Base-by-base conservation (phyloP, 2,329 filamentous ascomycete genomes). In the Fusarium cicatricum region DNA sequence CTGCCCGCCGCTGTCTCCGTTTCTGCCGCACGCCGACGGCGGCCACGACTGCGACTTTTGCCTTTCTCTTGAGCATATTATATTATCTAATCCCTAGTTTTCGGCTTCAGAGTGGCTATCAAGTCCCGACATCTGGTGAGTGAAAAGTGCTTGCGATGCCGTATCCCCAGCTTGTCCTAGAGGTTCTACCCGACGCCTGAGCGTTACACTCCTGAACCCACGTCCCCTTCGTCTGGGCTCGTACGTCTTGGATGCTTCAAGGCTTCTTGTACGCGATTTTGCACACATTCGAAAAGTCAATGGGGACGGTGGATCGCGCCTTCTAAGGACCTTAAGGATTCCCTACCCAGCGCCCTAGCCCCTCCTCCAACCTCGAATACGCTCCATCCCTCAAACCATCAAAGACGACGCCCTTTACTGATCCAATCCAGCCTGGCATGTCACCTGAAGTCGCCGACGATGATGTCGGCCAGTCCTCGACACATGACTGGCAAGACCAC, bases 381-480 rank as follows among this genome's bases (percentile, higher is more conserved):
- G 43, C 38, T 43, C 21, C 51, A 54, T 55, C 55, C 39, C 28
- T 48, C 28, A 31, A 52, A 32, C 17, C 47, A 48, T 63, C 38
- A 44, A 41, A 48, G 32, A 26, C 23, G 33, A 57, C 48, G 39
- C 33, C 15, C n/a, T 54, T 56, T 55, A 42, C 65, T 72, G 54
- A 65, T 66, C 51, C 58, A 52, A 58, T 47, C 33, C 56, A 70
- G 66, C 60, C 66, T 43, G 52, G 54, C 39, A 74, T 75, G 67
- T 71, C 74, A 46, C 69, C 72, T 55, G 75, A 76, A 55, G 74
- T 78, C 72, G 78, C 77, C 41, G 78, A 78, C 57, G 76, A 80
- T 64, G 78, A 80, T 54, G 74, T 73, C 54, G 73, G 69, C 49
- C 70, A 71, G 55, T 65, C 73, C 47, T 70, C 72, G 26, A 65